Percentiles rank a stretch among this genome's conserved stretches.
Conservation (phyloP, 192 early-diverging fungal species). For the Linnemannia zychae region DNA sequence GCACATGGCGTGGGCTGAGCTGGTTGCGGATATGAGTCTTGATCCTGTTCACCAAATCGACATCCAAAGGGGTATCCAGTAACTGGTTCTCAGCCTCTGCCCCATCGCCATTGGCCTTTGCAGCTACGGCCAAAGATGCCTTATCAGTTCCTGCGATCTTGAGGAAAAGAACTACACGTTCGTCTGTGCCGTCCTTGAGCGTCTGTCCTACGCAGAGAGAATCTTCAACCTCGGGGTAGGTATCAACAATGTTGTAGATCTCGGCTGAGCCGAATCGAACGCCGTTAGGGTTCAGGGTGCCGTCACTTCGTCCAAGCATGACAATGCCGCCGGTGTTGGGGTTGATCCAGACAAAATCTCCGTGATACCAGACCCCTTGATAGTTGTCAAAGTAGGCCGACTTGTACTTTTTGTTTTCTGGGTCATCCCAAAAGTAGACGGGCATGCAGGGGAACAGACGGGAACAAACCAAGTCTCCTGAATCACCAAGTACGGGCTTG, state of each 20-base stretch:
- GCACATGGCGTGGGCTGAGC: slow-evolving; percentile 94
- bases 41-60: slow-evolving; percentile 76
- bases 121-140: slow-evolving; percentile 71
- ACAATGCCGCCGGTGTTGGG: slow-evolving; percentile 89
- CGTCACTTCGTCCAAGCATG: slow-evolving; percentile 95
- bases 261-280: slow-evolving; percentile 95
- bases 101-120: slow-evolving; percentile 61
- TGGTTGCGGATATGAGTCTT: slow-evolving; percentile 83
- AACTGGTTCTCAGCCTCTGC: background rate
- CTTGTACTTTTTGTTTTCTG: slow-evolving; percentile 79
- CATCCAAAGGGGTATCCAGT: slow-evolving; percentile 61
- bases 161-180: slow-evolving; percentile 93
- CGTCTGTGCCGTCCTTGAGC: slow-evolving; percentile 78
- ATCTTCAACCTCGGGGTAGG: slow-evolving; percentile 86
- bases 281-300: slow-evolving; percentile 93
- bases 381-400: slow-evolving; percentile 92
- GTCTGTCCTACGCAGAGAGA: slow-evolving; percentile 93
- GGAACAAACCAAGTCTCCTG: slow-evolving; percentile 94
- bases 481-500: slow-evolving; percentile 74
- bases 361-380: slow-evolving; percentile 93
- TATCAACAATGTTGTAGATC: slow-evolving; percentile 93
- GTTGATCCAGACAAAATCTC: slow-evolving; percentile 93
- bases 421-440: slow-evolving; percentile 91
- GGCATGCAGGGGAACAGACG: slow-evolving; percentile 98
- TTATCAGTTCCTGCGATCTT: slow-evolving; percentile 79